Conservation (phyloP, 139 green algal species). For the Nannochloris sp. region DNA sequence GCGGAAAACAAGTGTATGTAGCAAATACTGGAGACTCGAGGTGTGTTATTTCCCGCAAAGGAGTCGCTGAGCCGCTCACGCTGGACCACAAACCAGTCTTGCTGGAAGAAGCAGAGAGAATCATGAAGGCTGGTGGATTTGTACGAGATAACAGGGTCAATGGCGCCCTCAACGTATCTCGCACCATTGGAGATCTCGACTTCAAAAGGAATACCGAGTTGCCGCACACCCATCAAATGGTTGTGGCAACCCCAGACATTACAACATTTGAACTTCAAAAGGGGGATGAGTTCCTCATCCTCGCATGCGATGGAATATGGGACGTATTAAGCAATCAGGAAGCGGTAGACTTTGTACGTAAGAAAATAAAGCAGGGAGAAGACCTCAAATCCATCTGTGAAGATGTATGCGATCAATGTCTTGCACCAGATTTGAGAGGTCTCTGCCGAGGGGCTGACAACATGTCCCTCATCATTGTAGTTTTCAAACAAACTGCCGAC, state of each 20-base stretch:
- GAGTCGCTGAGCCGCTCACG: slow-evolving; percentile 54
- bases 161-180: slow-evolving; percentile 86
- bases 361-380: slow-evolving; percentile 1
- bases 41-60: slow-evolving; percentile 55
- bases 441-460: slow-evolving; percentile 24
- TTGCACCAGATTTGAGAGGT: slow-evolving; percentile 24
- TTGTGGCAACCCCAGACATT: slow-evolving; percentile 73
- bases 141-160: slow-evolving; percentile 69
- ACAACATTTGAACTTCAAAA: slow-evolving; percentile 34
- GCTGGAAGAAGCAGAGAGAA: slow-evolving; percentile 62
- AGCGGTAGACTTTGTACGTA: slow-evolving; percentile 16
- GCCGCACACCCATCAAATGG: slow-evolving; percentile 26
- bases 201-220: slow-evolving; percentile 74
- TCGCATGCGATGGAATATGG: slow-evolving; percentile 90
- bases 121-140: slow-evolving; percentile 70
- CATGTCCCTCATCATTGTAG: slow-evolving; percentile 27
- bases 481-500: slow-evolving; percentile 19
- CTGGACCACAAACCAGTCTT: slow-evolving; percentile 78
- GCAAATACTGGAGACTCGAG: slow-evolving; percentile 66
- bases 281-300: slow-evolving; percentile 76
- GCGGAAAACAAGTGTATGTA: slow-evolving; percentile 11
- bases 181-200: slow-evolving; percentile 91
- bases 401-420: slow-evolving; percentile 17
- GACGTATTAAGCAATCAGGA: slow-evolving; percentile 80
- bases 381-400: slow-evolving; percentile 17